These are phyloP conservation scores for Tetrahymena borealis DNA, from an alignment of 73 alveolate genomes.

Conservation along the genomic window DNA sequence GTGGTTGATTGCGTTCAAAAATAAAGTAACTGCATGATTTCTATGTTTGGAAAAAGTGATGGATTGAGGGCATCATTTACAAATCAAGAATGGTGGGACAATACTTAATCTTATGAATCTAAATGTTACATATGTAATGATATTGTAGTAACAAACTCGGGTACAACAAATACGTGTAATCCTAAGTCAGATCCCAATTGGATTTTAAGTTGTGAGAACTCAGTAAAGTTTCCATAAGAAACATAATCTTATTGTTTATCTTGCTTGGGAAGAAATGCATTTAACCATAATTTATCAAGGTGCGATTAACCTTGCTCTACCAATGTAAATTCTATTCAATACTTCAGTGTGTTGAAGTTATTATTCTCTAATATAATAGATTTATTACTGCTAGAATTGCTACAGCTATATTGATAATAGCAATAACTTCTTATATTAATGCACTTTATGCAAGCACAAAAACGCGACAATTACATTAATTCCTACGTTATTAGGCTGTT, in stretches of 20 bases:
- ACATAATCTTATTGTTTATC: too few species aligned
- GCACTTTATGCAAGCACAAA: background rate
- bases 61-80: background rate
- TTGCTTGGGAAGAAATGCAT: too few species aligned
- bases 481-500: background rate
- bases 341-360: too few species aligned
- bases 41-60: background rate
- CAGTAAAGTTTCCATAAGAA: too few species aligned
- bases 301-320: background rate
- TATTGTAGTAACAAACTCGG: background rate
- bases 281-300: too few species aligned
- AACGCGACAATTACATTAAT: background rate
- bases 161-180: background rate
- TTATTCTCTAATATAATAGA: background rate
- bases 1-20: background rate
- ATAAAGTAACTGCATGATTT: background rate
- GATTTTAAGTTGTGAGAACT: background rate
- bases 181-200: background rate
- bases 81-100: background rate
- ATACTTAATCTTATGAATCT: background rate
- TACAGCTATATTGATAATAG: background rate
- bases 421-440: background rate
- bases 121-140: background rate
- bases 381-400: background rate
- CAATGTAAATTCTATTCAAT: background rate